phyloP scores from a whole-genome alignment of 2,329 filamentous ascomycete genomes.

The Lecanicillium sp. region DNA sequence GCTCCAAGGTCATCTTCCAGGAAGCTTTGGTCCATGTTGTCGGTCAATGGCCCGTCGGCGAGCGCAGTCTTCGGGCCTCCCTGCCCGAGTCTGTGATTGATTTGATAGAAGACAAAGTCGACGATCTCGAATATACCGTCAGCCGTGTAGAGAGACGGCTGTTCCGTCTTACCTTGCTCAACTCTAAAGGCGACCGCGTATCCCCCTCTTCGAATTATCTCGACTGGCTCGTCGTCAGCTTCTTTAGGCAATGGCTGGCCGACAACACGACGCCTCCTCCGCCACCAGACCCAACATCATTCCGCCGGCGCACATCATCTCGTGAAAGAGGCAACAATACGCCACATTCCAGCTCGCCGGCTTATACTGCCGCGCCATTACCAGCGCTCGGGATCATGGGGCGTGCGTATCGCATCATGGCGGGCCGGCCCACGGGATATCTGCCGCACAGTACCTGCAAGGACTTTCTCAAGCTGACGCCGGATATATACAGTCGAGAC shows the following conservation, averaged over 20 bases:
- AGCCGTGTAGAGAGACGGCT: slow-evolving; percentile 71
- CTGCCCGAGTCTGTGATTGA: slow-evolving; percentile 73
- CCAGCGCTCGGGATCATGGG: slow-evolving; percentile 60
- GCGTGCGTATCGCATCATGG: slow-evolving; percentile 70
- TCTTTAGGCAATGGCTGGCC: slow-evolving; percentile 89
- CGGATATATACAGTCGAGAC: slow-evolving; percentile 79
- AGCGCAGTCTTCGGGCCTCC: slow-evolving; percentile 65
- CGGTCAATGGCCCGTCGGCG: slow-evolving; percentile 81
- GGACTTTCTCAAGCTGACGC: slow-evolving; percentile 74
- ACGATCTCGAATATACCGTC: slow-evolving; percentile 80
- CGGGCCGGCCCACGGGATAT: slow-evolving; percentile 51
- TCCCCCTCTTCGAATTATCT: slow-evolving; percentile 71
- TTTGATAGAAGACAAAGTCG: slow-evolving; percentile 89
- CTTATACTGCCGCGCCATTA: slow-evolving; percentile 35
- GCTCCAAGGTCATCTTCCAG: slow-evolving; percentile 74
- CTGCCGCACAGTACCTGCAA: slow-evolving; percentile 83
- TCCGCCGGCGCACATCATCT: slow-evolving; percentile 18
- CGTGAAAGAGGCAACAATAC: slow-evolving; percentile 19
- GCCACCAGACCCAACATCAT: slow-evolving; percentile 17
- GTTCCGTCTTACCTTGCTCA: slow-evolving; percentile 73
- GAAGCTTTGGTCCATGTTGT: slow-evolving; percentile 91
- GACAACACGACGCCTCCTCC: slow-evolving; percentile 75
- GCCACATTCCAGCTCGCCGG: slow-evolving; percentile 20
- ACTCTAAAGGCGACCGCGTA: slow-evolving; percentile 72
- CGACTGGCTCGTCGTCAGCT: slow-evolving; percentile 79